Evolutionary conservation across 257 asterid species (phyloP), one percentile per base, ranked within the genome.

Genomic region (Rehmannia glutinosa): DNA sequence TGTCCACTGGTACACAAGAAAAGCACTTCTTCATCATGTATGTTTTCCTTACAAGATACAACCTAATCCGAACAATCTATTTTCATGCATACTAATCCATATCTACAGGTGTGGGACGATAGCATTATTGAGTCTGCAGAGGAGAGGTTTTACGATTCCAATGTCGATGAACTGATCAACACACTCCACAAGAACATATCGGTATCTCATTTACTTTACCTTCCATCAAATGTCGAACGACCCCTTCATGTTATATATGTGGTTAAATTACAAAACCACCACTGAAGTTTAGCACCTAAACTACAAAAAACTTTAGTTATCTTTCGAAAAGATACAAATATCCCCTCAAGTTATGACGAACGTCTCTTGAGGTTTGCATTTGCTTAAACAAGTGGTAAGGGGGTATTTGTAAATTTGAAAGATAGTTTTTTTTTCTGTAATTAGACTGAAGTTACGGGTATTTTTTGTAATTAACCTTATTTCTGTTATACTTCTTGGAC

Each of bases 21-120:
- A 87, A 82, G 6, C 86, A 64, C 84, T 75, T 80, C 90, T 92
- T 28, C 98, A 90, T 80, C 96, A 87, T 69, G 98, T 90, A 75
- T 72, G 87, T 67, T 57, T 30, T 24, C 39, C 27, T 2, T 6
- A 5, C 0, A 15, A 9, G 1, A 36, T 23, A n/a, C n/a, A n/a
- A n/a, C n/a, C n/a, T n/a, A n/a, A n/a, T n/a, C n/a, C n/a, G n/a
- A n/a, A n/a, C n/a, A n/a, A n/a, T n/a, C n/a, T n/a, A n/a, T n/a
- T n/a, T n/a, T n/a, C n/a, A n/a, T 35, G 20, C 6, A 42, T 3
- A 32, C 15, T 24, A 49, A 30, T 27, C 56, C 5, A n/a, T 57
- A 35, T 30, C 8, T 46, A 45, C 73, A 90, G 93, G 97, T 84
- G 0, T 92, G 98, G 98, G 97, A 89, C 55, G 23, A 51, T 15